These are phyloP conservation scores for Wickerhamiella shivajii DNA, from an alignment of 805 yeast genomes.

Conservation along the genomic window DNA sequence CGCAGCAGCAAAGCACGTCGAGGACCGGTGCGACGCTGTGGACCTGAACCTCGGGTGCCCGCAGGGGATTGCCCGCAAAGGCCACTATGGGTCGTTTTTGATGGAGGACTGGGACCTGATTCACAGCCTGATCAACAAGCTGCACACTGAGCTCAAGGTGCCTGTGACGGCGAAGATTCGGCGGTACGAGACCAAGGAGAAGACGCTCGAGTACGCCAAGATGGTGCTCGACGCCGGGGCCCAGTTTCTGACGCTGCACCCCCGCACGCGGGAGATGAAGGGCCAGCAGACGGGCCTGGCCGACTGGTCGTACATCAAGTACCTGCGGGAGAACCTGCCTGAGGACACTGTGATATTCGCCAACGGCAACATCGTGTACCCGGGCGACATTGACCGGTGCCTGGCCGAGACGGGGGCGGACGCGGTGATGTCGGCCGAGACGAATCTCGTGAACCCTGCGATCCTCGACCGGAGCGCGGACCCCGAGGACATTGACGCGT, in stretches of 20 bases:
- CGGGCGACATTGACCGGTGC: constrained; percentile 68
- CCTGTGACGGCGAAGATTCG: constrained; percentile 96
- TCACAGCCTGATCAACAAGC: constrained; percentile 48
- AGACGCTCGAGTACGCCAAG: constrained; percentile 72
- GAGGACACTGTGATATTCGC: constrained; percentile 85
- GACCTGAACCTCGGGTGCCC: constrained; percentile 96
- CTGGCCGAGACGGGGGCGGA: constrained; percentile 52
- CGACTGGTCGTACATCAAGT: constrained; percentile 71
- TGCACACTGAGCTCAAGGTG: constrained; percentile 59
- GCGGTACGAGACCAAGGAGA: constrained; percentile 70
- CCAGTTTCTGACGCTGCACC: constrained; percentile 87
- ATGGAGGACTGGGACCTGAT: constrained; percentile 96
- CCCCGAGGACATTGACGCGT: constrained; percentile 31
- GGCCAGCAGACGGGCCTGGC: constrained; percentile 95
- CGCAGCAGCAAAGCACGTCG: constrained; percentile 67
- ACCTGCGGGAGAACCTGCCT: constrained; percentile 57
- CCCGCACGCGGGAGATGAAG: constrained; percentile 92
- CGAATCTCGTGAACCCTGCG: constrained; percentile 86
- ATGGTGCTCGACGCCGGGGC: constrained; percentile 90
- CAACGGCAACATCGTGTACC: constrained; percentile 87
- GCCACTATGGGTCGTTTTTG: constrained; percentile 86
- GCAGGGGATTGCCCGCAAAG: constrained; percentile 90
- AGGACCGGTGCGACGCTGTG: constrained; percentile 82
- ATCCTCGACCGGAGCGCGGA: constrained; percentile 37
- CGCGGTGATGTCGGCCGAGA: constrained; percentile 96